phyloP scores from a whole-genome alignment of 148 eudicot species.

The Pouteria glomerata region DNA sequence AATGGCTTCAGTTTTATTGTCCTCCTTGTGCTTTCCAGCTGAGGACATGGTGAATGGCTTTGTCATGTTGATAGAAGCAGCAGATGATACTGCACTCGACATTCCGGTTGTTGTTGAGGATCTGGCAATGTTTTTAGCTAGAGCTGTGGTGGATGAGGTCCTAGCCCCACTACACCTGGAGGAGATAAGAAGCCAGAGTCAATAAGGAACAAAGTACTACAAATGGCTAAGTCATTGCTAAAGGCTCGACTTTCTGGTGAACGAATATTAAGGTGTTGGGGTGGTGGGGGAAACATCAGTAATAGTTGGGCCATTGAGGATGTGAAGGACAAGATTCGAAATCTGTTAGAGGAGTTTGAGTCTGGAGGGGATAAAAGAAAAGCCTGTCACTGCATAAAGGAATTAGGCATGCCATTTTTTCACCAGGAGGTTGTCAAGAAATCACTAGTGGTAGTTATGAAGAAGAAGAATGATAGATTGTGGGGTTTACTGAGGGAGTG shows the following conservation, averaged over 20 bases:
- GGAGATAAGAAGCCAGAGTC: conserved; percentile 39
- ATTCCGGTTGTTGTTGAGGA: conserved; percentile 53
- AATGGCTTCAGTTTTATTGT: conserved; percentile 58
- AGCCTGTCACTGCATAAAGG: conserved; percentile 55
- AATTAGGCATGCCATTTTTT: conserved; percentile 50
- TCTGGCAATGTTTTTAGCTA: conserved; percentile 47
- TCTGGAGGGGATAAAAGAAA: conserved; percentile 53
- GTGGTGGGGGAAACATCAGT: conserved; percentile 43
- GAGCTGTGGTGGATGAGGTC: conserved; percentile 54
- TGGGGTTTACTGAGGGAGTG: conserved; percentile 44
- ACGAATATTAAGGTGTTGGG: conserved; percentile 62
- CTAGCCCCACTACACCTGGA: conserved; percentile 45
- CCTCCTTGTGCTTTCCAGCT: conserved; percentile 42
- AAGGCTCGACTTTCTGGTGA: conserved; percentile 53
- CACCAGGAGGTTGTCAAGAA: conserved; percentile 65
- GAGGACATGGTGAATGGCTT: conserved; percentile 50
- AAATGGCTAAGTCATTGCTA: conserved; percentile 42
- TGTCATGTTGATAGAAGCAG: conserved; percentile 39
- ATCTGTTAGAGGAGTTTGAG: conserved; percentile 51
- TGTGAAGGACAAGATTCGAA: conserved; percentile 44
- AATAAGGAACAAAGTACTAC: conserved; percentile 36
- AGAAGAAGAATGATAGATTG: conserved; percentile 45
- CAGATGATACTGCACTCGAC: conserved; percentile 56
- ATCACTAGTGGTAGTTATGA: conserved; percentile 35
- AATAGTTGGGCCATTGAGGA: conserved; percentile 49